Evolutionary conservation across 1,284 basidiomycete genomes (phyloP), one percentile per base, ranked within the genome.

Genomic region (Rhodotorula sp.): DNA sequence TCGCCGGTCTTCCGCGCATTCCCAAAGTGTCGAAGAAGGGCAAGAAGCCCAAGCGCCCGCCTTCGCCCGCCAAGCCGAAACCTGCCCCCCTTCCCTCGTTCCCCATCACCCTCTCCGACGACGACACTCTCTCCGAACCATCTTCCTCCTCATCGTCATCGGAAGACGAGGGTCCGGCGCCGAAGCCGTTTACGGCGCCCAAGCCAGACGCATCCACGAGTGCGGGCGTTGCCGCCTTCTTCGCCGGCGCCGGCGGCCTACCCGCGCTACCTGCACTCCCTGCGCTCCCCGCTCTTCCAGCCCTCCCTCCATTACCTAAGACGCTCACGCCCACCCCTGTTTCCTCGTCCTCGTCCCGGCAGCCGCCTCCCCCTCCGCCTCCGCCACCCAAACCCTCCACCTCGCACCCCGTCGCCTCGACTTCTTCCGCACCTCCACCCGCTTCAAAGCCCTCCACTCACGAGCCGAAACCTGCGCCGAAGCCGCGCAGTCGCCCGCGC

Each of bases 1-100:
- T 71, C 21, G 61, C 70, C 4, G 70, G 65, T 17, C 44, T 71
- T 4, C 64, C 65, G 3, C 62, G 66, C n/a, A 71, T 67, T 53
- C 51, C 50, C 5, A 71, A 71, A 25, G 37, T 58, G 17, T 19
- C 56, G 15, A 67, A 61, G 61, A 44, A 48, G 27, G 44, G 41
- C 15, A 62, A 64, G 37, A 66, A 66, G 54, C 48, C 63, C 19
- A 61, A 60, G 27, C 57, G n/a, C 5, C 55, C 64, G 22, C 22
- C 54, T 12, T 67, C 64, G 21, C 37, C 69, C 12, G 61, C 69
- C 34, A 66, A 66, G n/a, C 57, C 57, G 19, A 59, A 59, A 12
- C 13, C 32, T 1, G 44, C 36, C 10, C 64, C 64, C 19, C 64
- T 65, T 22, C 55, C 54, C 39, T 17, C 64, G 10, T n/a, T 50